A percentile compares a stretch with the other conserved stretches of the same genome.
Conservation (phyloP, 805 yeast genomes). For the Saccharomycopsis selenospora region DNA sequence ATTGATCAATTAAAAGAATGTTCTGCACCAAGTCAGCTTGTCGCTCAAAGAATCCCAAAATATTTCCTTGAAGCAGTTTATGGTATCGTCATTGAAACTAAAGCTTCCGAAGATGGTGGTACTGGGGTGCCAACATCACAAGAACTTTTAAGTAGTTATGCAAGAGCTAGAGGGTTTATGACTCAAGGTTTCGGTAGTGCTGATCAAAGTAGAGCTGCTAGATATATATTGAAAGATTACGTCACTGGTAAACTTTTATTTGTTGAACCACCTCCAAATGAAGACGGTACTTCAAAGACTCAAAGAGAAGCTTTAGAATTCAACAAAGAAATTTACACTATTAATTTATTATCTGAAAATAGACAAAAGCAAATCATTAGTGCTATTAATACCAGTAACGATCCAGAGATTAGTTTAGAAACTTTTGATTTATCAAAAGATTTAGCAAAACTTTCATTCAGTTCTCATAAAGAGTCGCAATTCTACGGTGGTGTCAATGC, state of each 20-base stretch:
- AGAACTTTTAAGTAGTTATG: conserved; percentile 85
- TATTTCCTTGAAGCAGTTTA: conserved; percentile 83
- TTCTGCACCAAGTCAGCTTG: conserved; percentile 80
- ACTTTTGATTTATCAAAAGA: conserved; percentile 62
- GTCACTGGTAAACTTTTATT: conserved; percentile 85
- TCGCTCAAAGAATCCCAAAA: conserved; percentile 84
- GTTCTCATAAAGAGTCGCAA: conserved; percentile 61
- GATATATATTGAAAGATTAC: conserved; percentile 88
- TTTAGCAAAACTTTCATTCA: conserved; percentile 65
- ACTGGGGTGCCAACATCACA: conserved; percentile 82
- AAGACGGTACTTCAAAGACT: conserved; percentile 45
- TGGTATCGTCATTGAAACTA: conserved; percentile 81
- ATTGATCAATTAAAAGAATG: conserved; percentile 93
- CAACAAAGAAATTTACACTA: conserved; percentile 66
- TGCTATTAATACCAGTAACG: conserved; percentile 44
- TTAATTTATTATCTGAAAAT: conserved; percentile 58
- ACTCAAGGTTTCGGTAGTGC: conserved; percentile 97
- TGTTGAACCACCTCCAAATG: conserved; percentile 83
- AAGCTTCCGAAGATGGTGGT: conserved; percentile 80
- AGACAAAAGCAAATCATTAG: conserved; percentile 63
- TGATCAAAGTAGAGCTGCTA: conserved; percentile 90
- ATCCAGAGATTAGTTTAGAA: conserved; percentile 42
- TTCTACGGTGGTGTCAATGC: conserved; percentile 81
- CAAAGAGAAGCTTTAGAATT: conserved; percentile 54
- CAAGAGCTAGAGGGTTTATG: conserved; percentile 95